These are phyloP conservation scores for Saccharum officinarum DNA, from an alignment of 176 grass and related monocot genomes.

Conservation along the genomic window DNA sequence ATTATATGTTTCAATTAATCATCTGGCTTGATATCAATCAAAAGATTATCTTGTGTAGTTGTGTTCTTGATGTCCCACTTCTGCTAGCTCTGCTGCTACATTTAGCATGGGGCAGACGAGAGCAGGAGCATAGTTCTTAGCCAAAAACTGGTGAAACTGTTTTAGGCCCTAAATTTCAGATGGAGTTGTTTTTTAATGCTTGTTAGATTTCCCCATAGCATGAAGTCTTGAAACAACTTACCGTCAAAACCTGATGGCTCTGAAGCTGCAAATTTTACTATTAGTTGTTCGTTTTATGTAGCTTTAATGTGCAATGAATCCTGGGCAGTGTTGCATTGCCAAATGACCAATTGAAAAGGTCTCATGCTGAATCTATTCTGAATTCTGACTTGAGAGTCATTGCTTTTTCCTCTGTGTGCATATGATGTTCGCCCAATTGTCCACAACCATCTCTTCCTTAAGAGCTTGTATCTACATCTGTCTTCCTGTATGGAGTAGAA, in stretches of 20 bases:
- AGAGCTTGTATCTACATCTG: neutral
- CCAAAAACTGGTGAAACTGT: neutral
- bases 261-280: neutral
- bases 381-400: conserved; percentile 2
- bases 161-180: neutral
- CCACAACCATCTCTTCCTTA: neutral
- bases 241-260: neutral
- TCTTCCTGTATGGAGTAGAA: neutral
- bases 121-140: neutral
- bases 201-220: neutral
- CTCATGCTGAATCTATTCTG: conserved; percentile 4
- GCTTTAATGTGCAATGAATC: neutral
- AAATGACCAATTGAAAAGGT: neutral
- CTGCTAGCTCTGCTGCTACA: neutral
- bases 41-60: neutral
- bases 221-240: neutral
- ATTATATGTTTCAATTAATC: neutral
- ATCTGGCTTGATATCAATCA: neutral
- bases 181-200: neutral
- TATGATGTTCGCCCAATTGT: conserved; percentile 5
- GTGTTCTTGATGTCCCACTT: neutral
- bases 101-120: neutral
- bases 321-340: neutral
- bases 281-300: neutral
- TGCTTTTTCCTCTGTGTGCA: neutral